phyloP scores from a whole-genome alignment of 2,329 filamentous ascomycete genomes.

The Xylaria sp. region DNA sequence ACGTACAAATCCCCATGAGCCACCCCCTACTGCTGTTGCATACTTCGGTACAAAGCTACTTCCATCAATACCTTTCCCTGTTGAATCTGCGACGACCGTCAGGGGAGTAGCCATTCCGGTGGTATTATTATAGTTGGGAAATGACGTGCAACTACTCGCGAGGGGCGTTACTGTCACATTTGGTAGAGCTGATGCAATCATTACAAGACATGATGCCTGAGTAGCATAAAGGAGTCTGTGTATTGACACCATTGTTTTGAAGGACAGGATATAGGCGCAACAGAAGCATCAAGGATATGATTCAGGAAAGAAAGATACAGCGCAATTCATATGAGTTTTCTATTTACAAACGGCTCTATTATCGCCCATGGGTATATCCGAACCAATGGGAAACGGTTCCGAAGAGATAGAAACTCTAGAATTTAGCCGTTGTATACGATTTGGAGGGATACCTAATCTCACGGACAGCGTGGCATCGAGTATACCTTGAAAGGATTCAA shows the following conservation, averaged over 20 bases:
- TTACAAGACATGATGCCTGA: conserved; percentile 8
- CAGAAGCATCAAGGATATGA: background rate
- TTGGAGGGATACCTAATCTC: background rate
- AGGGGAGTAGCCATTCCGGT: conserved; percentile 34
- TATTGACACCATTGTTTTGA: background rate
- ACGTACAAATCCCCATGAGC: conserved; percentile 42
- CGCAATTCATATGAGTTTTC: background rate
- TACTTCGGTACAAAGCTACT: conserved; percentile 36
- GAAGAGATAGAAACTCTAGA: background rate
- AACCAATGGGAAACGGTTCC: background rate
- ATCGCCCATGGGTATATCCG: background rate
- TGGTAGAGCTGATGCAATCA: conserved; percentile 10
- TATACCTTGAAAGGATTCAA: background rate
- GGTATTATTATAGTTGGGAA: conserved; percentile 36
- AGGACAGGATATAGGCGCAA: background rate
- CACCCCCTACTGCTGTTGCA: conserved; percentile 37
- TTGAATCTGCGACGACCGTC: conserved; percentile 32
- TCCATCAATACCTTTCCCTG: conserved; percentile 35
- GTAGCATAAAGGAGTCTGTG: background rate
- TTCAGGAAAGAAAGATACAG: background rate
- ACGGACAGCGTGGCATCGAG: background rate
- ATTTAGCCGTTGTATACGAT: conserved; percentile 17
- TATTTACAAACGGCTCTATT: background rate
- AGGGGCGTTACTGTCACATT: conserved; percentile 38
- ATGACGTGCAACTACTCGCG: conserved; percentile 29